These are phyloP conservation scores for Stropharia rugosoannulata DNA, from an alignment of 768 basidiomycete genomes.

Conservation along the genomic window DNA sequence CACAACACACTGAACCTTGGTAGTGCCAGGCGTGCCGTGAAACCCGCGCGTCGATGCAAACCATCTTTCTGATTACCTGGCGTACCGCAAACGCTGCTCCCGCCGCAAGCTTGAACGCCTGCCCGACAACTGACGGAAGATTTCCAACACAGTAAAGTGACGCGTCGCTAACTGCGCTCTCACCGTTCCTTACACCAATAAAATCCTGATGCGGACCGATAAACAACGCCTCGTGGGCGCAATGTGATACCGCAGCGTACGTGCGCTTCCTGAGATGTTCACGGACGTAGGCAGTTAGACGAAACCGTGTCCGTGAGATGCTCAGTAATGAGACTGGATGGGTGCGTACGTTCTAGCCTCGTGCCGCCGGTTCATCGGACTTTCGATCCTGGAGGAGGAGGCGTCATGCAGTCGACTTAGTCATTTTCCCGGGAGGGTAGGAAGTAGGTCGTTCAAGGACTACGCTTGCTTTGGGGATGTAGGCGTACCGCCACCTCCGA, in stretches of 20 bases:
- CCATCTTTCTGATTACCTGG: background rate
- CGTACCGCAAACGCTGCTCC: background rate
- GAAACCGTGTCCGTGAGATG: background rate
- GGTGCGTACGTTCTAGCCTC: background rate
- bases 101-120: background rate
- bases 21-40: background rate
- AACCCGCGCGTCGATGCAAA: background rate
- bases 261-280: background rate
- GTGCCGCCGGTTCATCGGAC: background rate
- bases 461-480: background rate
- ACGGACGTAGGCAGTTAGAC: background rate
- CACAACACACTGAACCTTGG: no score
- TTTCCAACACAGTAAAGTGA: background rate
- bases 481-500: background rate
- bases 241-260: background rate
- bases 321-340: background rate
- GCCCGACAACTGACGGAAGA: background rate
- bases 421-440: background rate
- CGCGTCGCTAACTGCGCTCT: background rate
- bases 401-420: background rate
- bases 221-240: background rate
- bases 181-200: background rate
- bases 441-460: background rate
- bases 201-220: conserved; percentile 2
- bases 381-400: conserved; percentile 2